These are phyloP conservation scores for Liquidambar formosana DNA, from an alignment of 164 flowering plant species.

Conservation along the genomic window DNA sequence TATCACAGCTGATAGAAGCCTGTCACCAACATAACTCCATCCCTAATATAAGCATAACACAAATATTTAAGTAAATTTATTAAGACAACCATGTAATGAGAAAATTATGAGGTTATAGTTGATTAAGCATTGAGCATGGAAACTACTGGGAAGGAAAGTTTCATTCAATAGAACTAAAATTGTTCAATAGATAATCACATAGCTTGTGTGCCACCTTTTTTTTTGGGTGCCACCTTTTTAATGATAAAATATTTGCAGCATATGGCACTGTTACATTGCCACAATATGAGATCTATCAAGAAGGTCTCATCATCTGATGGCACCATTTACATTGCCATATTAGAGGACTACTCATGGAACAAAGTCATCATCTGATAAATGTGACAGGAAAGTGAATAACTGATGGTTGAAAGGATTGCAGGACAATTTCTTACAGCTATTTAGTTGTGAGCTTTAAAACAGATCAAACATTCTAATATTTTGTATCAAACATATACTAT, in stretches of 20 bases:
- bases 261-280: too few relatives aligned
- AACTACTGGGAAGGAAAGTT: neutral
- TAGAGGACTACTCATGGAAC: too few relatives aligned
- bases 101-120: neutral
- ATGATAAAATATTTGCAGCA: too few relatives aligned
- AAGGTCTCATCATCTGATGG: too few relatives aligned
- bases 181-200: neutral
- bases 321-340: too few relatives aligned
- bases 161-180: neutral
- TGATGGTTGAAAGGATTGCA: too few relatives aligned
- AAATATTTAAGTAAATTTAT: neutral
- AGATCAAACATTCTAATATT: neutral
- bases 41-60: conserved; percentile 46
- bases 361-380: too few relatives aligned
- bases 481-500: too few relatives aligned
- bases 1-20: conserved; percentile 90
- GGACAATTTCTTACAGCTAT: neutral
- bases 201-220: neutral
- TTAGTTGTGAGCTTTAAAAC: neutral
- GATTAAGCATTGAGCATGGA: neutral
- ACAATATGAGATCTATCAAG: too few relatives aligned
- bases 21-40: conserved; percentile 97
- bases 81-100: neutral
- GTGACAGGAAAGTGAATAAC: too few relatives aligned
- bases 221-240: too few relatives aligned